Base-by-base conservation (phyloP, 768 basidiomycete genomes). In the Boletus reticulatus region DNA sequence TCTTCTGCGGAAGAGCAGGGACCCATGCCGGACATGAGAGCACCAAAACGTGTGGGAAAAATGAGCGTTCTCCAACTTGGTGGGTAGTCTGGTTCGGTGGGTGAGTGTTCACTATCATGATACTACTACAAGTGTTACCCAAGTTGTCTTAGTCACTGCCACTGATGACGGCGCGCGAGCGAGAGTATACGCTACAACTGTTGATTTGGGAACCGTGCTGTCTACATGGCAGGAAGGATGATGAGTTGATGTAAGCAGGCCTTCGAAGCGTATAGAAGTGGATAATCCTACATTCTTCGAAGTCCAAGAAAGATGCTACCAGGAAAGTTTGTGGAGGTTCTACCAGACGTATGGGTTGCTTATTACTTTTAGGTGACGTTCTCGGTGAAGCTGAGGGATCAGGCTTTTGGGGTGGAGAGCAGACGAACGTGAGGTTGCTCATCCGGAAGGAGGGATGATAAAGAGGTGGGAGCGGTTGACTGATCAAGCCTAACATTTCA, bases 231-330 rank as follows among this genome's bases (percentile, higher is more conserved):
- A 77, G 78, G 13, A 75, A 70, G 16, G 19, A 56, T 57, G 6
- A 54, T 39, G 22, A 16, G 46, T 29, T 31, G 22, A 52, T 51
- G 41, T 56, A 29, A 52, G 41, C 34, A 11, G 32, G 24, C 27
- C 22, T 12, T 45, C 32, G 16, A 43, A 45, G 37, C 17, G 13
- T 22, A 31, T 43, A 27, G 6, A 51, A 50, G 19, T 53, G 45
- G 27, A 34, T 52, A 37, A 36, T 58, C 81, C 58, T 67, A 89
- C 88, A 85, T 56, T 85, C 79, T 45, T 77, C 78, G 46, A 85
- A 83, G 55, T 88, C 79, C n/a, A 86, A 67, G 56, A 77, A 82
- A 48, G 75, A 79, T 20, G 78, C 75, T 11, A 79, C 75, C 7
- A 90, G 67, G 60, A 80, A 82, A 11, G 83, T 67, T 39, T 72